Conservation (phyloP, 2,329 filamentous ascomycete genomes). For the Aspergillus sp. region DNA sequence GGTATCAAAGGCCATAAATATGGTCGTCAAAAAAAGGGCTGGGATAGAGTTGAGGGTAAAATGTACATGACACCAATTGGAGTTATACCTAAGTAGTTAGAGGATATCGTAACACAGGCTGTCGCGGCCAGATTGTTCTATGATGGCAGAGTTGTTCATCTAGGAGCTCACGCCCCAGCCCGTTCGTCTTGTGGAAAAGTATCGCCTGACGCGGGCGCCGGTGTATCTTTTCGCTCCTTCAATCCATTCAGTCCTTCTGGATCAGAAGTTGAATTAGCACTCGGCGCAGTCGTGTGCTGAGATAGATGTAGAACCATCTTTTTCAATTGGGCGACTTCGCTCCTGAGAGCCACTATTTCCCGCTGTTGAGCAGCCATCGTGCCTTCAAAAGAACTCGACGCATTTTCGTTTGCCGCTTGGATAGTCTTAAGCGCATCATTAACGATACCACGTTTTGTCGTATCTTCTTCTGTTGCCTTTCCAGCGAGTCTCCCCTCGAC, state of each 20-base stretch:
- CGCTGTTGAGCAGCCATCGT: conserved; percentile 15
- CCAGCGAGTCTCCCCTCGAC: conserved; percentile 15
- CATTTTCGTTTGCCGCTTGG: not conserved
- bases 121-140: not conserved
- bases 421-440: not conserved
- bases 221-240: conserved; percentile 8
- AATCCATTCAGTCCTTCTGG: conserved; percentile 7
- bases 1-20: too few relatives aligned
- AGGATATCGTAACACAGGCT: not conserved
- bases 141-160: too few relatives aligned
- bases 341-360: conserved; percentile 27
- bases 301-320: conserved; percentile 29
- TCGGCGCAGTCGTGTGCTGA: conserved; percentile 17
- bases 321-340: conserved; percentile 33
- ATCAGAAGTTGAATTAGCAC: not conserved
- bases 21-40: too few relatives aligned
- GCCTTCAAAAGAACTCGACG: not conserved
- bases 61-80: too few relatives aligned
- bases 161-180: not conserved
- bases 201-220: not conserved
- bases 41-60: too few relatives aligned
- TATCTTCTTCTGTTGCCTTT: not conserved
- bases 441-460: not conserved
- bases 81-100: too few relatives aligned
- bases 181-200: not conserved